These are phyloP conservation scores for Astrothelium macrocarpum DNA, from an alignment of 495 filamentous ascomycete species.

Conservation along the genomic window DNA sequence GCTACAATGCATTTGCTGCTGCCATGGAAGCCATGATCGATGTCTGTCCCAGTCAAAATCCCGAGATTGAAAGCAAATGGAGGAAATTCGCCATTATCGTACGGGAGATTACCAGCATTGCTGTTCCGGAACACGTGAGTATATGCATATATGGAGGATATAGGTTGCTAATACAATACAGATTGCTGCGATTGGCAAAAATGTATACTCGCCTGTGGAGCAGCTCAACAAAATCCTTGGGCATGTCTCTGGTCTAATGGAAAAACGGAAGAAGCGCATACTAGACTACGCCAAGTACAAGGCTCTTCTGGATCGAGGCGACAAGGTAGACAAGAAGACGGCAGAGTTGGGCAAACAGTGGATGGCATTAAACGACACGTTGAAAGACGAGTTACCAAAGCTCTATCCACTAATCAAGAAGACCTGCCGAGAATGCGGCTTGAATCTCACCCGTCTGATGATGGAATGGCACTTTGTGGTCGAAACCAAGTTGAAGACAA, in stretches of 20 bases:
- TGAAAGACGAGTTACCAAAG: constrained; percentile 86
- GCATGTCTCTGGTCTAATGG: constrained; percentile 75
- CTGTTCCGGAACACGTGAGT: constrained; percentile 80
- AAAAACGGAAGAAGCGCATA: constrained; percentile 81
- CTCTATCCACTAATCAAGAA: constrained; percentile 70
- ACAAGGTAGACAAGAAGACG: constrained; percentile 74
- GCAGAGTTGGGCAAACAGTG: constrained; percentile 77
- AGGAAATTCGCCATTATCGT: constrained; percentile 71
- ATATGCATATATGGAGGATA: background rate
- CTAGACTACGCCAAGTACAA: constrained; percentile 80
- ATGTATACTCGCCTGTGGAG: constrained; percentile 80
- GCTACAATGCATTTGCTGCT: constrained; percentile 58
- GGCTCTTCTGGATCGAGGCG: constrained; percentile 62
- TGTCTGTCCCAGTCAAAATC: constrained; percentile 50
- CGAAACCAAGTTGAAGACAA: constrained; percentile 65
- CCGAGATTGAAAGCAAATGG: constrained; percentile 87
- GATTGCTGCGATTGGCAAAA: constrained; percentile 65
- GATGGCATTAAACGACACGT: constrained; percentile 75
- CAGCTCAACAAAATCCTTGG: constrained; percentile 69
- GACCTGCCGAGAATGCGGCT: constrained; percentile 67
- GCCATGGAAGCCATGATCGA: constrained; percentile 60
- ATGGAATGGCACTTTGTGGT: constrained; percentile 67
- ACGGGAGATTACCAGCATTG: constrained; percentile 66
- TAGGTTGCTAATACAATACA: constrained; percentile 28
- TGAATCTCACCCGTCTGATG: constrained; percentile 53